A percentile compares a stretch with the other conserved stretches of the same genome.
phyloP scores from a whole-genome alignment of 768 basidiomycete genomes.

The Multifurca ochricompacta region DNA sequence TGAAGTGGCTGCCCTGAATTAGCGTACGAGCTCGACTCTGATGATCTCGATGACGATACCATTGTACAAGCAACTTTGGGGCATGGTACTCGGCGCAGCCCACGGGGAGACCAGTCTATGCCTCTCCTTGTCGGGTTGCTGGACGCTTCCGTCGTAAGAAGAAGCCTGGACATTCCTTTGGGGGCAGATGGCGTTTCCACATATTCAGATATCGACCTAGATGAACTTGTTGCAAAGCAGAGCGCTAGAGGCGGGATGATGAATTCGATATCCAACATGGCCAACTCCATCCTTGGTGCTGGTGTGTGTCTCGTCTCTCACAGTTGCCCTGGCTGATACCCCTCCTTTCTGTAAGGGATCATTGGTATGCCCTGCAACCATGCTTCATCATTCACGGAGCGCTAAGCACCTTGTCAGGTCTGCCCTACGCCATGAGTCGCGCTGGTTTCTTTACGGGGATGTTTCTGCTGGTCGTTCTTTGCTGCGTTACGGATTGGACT shows the following conservation, averaged over 20 bases:
- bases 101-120: slow-evolving; percentile 48
- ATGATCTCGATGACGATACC: slow-evolving; percentile 60
- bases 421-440: slow-evolving; percentile 91
- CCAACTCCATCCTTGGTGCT: slow-evolving; percentile 92
- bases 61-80: slow-evolving; percentile 29
- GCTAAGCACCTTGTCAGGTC: slow-evolving; percentile 38
- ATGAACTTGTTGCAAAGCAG: slow-evolving; percentile 62
- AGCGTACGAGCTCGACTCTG: slow-evolving; percentile 83
- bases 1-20: slow-evolving; percentile 14
- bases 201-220: slow-evolving; percentile 49
- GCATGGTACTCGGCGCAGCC: slow-evolving; percentile 27
- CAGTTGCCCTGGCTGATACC: slow-evolving; percentile 2
- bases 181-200: slow-evolving; percentile 26
- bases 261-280: slow-evolving; percentile 87
- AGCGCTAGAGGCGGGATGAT: slow-evolving; percentile 66
- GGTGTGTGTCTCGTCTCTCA: slow-evolving; percentile 40
- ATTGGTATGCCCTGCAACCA: slow-evolving; percentile 43
- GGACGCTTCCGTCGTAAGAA: slow-evolving; percentile 50
- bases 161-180: slow-evolving; percentile 49
- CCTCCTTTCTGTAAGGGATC: slow-evolving; percentile 41
- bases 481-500: slow-evolving; percentile 92
- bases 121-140: slow-evolving; percentile 77
- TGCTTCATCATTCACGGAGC: neutral
- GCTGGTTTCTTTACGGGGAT: slow-evolving; percentile 91
- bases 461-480: slow-evolving; percentile 71